phyloP scores from a whole-genome alignment of 192 early-diverging fungal species.

The Mortierella alpina region DNA sequence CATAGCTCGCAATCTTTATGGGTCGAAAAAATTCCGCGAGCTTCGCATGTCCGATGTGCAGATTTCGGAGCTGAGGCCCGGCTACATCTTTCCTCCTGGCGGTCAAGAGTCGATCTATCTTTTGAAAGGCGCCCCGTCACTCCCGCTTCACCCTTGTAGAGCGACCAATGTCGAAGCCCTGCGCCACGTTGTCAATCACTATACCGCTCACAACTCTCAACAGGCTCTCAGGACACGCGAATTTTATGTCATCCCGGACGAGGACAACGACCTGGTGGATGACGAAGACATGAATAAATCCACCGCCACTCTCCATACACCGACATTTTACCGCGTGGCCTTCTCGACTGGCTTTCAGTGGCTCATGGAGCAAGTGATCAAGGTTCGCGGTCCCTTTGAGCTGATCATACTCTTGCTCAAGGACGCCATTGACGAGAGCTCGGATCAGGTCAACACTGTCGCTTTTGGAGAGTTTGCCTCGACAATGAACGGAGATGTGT shows the following conservation, averaged over 20 bases:
- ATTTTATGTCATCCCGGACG: conserved; percentile 36
- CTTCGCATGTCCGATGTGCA: conserved; percentile 50
- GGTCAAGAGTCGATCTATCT: conserved; percentile 54
- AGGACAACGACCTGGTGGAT: conserved; percentile 28
- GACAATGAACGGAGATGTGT: conserved; percentile 28
- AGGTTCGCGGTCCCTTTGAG: conserved; percentile 47
- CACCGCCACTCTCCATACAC: conserved; percentile 30
- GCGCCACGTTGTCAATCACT: conserved; percentile 43
- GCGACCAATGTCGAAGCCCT: conserved; percentile 53
- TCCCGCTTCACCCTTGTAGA: conserved; percentile 45
- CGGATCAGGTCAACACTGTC: conserved; percentile 41
- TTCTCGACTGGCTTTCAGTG: conserved; percentile 47
- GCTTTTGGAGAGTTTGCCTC: conserved; percentile 48
- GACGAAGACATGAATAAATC: conserved; percentile 34
- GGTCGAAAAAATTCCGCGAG: conserved; percentile 49
- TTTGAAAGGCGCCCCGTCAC: conserved; percentile 45
- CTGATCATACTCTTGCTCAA: conserved; percentile 51
- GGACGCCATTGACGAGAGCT: conserved; percentile 48
- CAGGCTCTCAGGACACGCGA: conserved; percentile 43
- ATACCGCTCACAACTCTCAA: conserved; percentile 47
- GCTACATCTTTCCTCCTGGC: conserved; percentile 49
- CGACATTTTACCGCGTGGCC: conserved; percentile 43
- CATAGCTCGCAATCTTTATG: conserved; percentile 51
- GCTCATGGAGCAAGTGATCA: conserved; percentile 53
- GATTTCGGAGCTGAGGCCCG: conserved; percentile 26